Evolutionary conservation across 345 rosid species (phyloP), one percentile per base, ranked within the genome.

Genomic region (Hypericum androsaemum): DNA sequence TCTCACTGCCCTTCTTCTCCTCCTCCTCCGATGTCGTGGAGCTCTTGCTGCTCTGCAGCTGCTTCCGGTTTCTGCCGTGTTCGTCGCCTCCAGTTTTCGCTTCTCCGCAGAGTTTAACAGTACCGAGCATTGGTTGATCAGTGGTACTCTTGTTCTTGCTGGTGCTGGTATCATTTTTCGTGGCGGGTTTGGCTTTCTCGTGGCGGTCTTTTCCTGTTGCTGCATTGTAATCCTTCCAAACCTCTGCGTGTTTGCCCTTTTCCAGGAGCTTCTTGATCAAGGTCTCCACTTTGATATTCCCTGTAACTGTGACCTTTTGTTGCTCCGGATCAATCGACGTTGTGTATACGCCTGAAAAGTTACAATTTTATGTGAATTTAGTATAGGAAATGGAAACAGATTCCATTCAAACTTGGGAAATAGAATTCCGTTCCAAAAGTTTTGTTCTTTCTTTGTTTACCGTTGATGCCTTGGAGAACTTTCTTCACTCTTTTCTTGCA

Each of bases 401-500:
- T 22, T 22, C 32, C 32, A 4, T 22, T 22, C 4, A 12, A 9
- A 5, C 6, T 28, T 8, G 36, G 42, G 11, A 50, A 2, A 0
- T 32, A 12, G 3, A 39, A 12, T 8, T 8, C 4, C 35, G 6
- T 41, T 17, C 12, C 10, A 42, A 13, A 32, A 7, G 11, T 37
- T 15, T 45, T 45, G 10, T 15, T 40, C 28, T 49, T 59, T 35
- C 12, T 38, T 40, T 12, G 16, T 41, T 42, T 47, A 65, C 70
- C 70, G 37, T 65, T 51, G 17, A 54, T 65, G 43, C 40, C 17
- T 48, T 16, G 64, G 2, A 65, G 55, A 22, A 65, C 60, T 54
- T 65, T 65, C 64, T 54, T 47, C 50, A 65, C 64, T 45, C 59
- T 53, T 54, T 55, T 59, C 63, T 48, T 53, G 64, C 70, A 65